These are phyloP conservation scores for Houttuynia cordata DNA, from an alignment of 164 flowering plant species.

Conservation along the genomic window DNA sequence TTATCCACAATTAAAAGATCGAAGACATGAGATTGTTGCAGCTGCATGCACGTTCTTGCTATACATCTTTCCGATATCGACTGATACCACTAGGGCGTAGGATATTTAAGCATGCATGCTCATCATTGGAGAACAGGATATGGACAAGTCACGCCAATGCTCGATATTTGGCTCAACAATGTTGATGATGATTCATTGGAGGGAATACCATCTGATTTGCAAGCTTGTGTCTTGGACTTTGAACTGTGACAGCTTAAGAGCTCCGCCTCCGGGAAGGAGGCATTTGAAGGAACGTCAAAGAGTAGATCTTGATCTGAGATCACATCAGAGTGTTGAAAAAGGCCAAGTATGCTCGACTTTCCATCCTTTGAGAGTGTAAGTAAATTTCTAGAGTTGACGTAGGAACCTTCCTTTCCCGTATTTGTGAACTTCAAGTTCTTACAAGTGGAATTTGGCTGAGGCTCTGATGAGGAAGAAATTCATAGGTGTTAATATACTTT, in stretches of 20 bases:
- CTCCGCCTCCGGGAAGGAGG: constrained; percentile 82
- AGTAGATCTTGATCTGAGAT: constrained; percentile 74
- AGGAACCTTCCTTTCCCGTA: constrained; percentile 39
- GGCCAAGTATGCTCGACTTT: constrained; percentile 44
- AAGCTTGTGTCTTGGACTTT: background rate
- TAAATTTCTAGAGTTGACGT: constrained; percentile 57
- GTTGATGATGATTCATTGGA: background rate
- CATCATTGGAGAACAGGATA: no score
- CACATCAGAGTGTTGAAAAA: constrained; percentile 40
- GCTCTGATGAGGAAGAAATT: constrained; percentile 39
- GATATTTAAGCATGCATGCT: no score
- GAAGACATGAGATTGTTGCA: background rate
- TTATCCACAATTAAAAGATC: no score
- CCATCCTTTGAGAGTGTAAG: constrained; percentile 53
- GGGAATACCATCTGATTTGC: background rate
- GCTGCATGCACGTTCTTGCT: background rate
- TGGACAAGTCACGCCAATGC: background rate
- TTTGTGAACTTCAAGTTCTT: constrained; percentile 19
- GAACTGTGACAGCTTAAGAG: constrained; percentile 28
- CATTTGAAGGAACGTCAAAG: constrained; percentile 62
- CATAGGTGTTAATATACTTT: constrained; percentile 31
- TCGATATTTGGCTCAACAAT: background rate
- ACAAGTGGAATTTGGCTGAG: constrained; percentile 1
- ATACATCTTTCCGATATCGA: background rate
- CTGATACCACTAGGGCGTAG: background rate